Evolutionary conservation across 2,329 filamentous ascomycete species (phyloP).

Genomic region (Trichoderma aggressivum): DNA sequence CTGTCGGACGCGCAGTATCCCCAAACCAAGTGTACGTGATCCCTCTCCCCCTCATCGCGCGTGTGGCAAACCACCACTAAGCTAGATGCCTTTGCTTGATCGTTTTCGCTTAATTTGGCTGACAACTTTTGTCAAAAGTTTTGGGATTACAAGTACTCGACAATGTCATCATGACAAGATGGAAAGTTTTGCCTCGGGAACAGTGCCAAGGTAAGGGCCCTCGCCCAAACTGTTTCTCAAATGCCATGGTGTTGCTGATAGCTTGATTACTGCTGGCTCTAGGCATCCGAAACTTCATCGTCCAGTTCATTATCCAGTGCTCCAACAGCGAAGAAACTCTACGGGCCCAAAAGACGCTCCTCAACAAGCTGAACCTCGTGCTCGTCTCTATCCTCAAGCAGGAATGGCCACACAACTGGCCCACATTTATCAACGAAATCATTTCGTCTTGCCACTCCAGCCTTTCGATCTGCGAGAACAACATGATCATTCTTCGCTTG

Average conservation of each 20-base stretch:
- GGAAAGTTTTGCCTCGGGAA: conserved; percentile 94
- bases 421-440: conserved; percentile 99
- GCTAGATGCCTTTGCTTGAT: not conserved
- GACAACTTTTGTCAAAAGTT: conserved; percentile 52
- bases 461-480: conserved; percentile 98
- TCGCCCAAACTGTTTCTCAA: not conserved
- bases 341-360: conserved; percentile 76
- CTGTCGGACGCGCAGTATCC: conserved; percentile 88
- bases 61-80: not conserved
- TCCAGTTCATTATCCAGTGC: conserved; percentile 95
- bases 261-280: conserved; percentile 24
- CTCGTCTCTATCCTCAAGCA: conserved; percentile 97
- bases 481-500: conserved; percentile 95
- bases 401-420: conserved; percentile 99
- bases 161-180: conserved; percentile 97
- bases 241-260: conserved; percentile 25
- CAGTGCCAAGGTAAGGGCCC: conserved; percentile 74
- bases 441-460: conserved; percentile 93
- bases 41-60: not conserved
- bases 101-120: conserved; percentile 20
- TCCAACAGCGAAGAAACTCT: conserved; percentile 87
- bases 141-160: conserved; percentile 94
- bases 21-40: conserved; percentile 85
- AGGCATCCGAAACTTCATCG: conserved; percentile 99
- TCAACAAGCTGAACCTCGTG: conserved; percentile 98